Base-by-base conservation (phyloP, 2,329 filamentous ascomycete species). In the Cladobotryum protrusum region DNA sequence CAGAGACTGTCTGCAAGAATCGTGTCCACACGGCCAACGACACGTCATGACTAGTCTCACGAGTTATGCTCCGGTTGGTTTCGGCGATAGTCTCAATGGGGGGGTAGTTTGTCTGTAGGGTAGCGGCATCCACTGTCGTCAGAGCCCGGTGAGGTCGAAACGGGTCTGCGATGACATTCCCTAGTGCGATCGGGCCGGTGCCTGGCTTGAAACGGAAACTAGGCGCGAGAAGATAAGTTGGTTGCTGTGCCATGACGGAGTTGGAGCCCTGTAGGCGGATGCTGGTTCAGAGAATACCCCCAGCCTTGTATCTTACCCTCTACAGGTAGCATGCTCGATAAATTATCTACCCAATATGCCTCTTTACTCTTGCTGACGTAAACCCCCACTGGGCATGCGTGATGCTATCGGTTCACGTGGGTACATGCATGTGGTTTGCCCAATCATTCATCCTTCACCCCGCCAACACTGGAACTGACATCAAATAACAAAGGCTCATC, bases 81-180 rank as follows among this genome's bases (percentile, higher is more conserved):
- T 45, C 43, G 43, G 24, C 13, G 13, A 45, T 34, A 7, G 32
- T 45, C 34, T 45, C 43, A n/a, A 37, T 15, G 5, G 13, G 35
- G 13, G 35, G 35, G 35, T 37, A 37, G 5, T 37, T 15, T 12
- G 35, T 2, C 35, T 37, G 13, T 12, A 37, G 15, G 35, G 35
- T 15, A 5, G 13, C 35, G 15, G 35, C 35, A 14, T 37, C 35
- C 5, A 37, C 35, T 5, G 35, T 45, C 14, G 29, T 45, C 8
- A 45, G 24, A 15, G 32, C 43, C 9, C 43, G 43, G 18, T 45
- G 29, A 9, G 43, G 43, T 29, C 43, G 24, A 15, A 45, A 32
- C 8, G 24, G 43, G 29, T 45, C 43, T 35, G 43, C 43, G 18
- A 45, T 45, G 43, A 45, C 34, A 17, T 45, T 45, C 6, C 29